phyloP scores from a whole-genome alignment of 805 yeast genomes.

The Myxozyma sirexii region DNA sequence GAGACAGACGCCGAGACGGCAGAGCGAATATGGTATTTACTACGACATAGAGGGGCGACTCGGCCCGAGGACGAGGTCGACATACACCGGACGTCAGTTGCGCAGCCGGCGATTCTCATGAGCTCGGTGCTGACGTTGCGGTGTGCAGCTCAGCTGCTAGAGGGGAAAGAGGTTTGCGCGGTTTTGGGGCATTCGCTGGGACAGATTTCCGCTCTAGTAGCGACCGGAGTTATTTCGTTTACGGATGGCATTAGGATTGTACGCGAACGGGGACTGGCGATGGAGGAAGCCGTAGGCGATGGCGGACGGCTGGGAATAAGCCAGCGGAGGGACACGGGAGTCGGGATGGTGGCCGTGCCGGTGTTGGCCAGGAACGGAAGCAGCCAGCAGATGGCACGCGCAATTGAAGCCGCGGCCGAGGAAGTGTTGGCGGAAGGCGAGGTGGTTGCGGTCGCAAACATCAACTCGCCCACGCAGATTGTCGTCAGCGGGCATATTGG shows the following conservation, averaged over 20 bases:
- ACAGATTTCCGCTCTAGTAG: slow-evolving; percentile 29
- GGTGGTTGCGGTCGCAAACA: slow-evolving; percentile 23
- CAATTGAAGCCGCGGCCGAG: neutral
- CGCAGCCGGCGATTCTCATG: slow-evolving; percentile 28
- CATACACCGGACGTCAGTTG: slow-evolving; percentile 23
- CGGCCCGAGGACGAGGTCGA: slow-evolving; percentile 1
- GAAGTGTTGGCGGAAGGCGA: neutral
- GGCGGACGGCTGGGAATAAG: neutral
- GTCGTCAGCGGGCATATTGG: slow-evolving; percentile 26
- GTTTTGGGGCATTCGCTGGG: slow-evolving; percentile 32
- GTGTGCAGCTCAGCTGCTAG: neutral
- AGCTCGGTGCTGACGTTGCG: slow-evolving; percentile 11
- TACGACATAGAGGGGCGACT: neutral
- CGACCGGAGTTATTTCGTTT: slow-evolving; percentile 24
- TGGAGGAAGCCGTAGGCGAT: slow-evolving; percentile 22
- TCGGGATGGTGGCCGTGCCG: slow-evolving; percentile 29
- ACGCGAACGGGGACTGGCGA: slow-evolving; percentile 23
- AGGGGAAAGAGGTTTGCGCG: neutral
- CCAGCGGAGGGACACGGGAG: neutral
- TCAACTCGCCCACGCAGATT: slow-evolving; percentile 27
- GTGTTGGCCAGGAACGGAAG: neutral
- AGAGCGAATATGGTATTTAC: neutral
- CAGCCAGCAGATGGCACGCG: neutral
- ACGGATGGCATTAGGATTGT: slow-evolving; percentile 23
- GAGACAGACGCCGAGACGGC: slow-evolving; percentile 17